Conservation (phyloP, 495 filamentous ascomycete species). For the Thermothielavioides terrestris region DNA sequence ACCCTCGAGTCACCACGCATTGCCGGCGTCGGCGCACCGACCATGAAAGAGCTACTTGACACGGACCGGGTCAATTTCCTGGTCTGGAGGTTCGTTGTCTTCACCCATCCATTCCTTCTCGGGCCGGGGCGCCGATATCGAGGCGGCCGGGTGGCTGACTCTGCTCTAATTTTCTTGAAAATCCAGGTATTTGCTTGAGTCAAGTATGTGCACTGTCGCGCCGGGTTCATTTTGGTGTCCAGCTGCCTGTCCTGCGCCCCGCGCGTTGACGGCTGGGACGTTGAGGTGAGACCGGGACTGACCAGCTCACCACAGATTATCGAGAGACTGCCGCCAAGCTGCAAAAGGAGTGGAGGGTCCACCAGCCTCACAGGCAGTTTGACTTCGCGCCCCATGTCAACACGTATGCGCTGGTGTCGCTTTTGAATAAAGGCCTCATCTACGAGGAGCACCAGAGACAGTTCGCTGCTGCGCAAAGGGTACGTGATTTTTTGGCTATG, state of each 20-base stretch:
- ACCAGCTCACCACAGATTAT: constrained; percentile 43
- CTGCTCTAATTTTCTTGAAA: constrained; percentile 13
- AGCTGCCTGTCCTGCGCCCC: not conserved
- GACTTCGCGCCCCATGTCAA: constrained; percentile 69
- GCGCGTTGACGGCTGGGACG: not conserved
- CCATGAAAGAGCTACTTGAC: constrained; percentile 59
- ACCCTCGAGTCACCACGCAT: constrained; percentile 22
- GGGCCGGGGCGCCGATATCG: constrained; percentile 1
- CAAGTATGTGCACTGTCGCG: constrained; percentile 51
- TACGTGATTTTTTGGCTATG: constrained; percentile 10
- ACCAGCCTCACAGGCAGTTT: constrained; percentile 59
- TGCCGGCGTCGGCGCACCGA: constrained; percentile 24
- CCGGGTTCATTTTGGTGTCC: constrained; percentile 11
- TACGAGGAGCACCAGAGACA: constrained; percentile 58
- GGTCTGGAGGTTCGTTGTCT: constrained; percentile 82
- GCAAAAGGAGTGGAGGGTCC: constrained; percentile 70
- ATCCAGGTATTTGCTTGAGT: constrained; percentile 78
- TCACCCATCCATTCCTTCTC: constrained; percentile 14
- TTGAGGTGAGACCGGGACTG: constrained; percentile 17
- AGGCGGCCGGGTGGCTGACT: constrained; percentile 15
- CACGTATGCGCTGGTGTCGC: constrained; percentile 62
- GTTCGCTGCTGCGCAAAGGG: constrained; percentile 38
- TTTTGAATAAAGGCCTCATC: constrained; percentile 70
- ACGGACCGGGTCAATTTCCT: constrained; percentile 96
- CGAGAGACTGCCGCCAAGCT: constrained; percentile 69